Conservation (phyloP, 2,329 filamentous ascomycete genomes). For the Hymenoscyphus infarciens region DNA sequence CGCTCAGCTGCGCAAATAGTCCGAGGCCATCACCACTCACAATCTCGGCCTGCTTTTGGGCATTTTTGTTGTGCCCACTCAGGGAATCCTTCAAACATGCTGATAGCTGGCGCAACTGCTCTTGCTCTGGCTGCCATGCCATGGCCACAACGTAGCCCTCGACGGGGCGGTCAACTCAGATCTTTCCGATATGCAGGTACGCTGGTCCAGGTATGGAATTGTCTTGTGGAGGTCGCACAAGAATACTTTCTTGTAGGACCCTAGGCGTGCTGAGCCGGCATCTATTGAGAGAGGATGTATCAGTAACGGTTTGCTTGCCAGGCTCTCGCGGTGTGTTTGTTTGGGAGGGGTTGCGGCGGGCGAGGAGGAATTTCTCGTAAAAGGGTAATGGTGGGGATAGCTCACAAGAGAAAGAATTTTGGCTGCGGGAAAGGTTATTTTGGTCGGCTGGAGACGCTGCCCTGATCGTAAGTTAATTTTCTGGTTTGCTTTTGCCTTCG, state of each 20-base stretch:
- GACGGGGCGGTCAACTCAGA: slow-evolving; percentile 21
- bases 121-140: slow-evolving; percentile 88
- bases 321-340: slow-evolving; percentile 1
- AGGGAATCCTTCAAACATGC: slow-evolving; percentile 88
- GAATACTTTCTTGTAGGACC: slow-evolving; percentile 34
- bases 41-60: slow-evolving; percentile 84
- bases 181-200: slow-evolving; percentile 33
- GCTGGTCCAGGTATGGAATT: slow-evolving; percentile 22
- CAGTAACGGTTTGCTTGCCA: slow-evolving; percentile 15
- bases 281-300: slow-evolving; percentile 23
- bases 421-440: background rate
- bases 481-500: background rate
- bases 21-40: slow-evolving; percentile 50
- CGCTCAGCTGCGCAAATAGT: background rate
- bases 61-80: slow-evolving; percentile 72
- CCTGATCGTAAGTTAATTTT: background rate
- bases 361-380: background rate
- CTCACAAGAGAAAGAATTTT: slow-evolving; percentile 1
- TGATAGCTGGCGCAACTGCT: slow-evolving; percentile 85
- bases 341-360: background rate
- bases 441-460: background rate
- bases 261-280: slow-evolving; percentile 29
- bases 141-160: slow-evolving; percentile 46
- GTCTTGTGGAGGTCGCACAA: slow-evolving; percentile 32
- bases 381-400: slow-evolving; percentile 3